Evolutionary conservation across 441 rosid genomes (phyloP), one percentile per base, ranked within the genome.

Genomic region (Populus trichocarpa): DNA sequence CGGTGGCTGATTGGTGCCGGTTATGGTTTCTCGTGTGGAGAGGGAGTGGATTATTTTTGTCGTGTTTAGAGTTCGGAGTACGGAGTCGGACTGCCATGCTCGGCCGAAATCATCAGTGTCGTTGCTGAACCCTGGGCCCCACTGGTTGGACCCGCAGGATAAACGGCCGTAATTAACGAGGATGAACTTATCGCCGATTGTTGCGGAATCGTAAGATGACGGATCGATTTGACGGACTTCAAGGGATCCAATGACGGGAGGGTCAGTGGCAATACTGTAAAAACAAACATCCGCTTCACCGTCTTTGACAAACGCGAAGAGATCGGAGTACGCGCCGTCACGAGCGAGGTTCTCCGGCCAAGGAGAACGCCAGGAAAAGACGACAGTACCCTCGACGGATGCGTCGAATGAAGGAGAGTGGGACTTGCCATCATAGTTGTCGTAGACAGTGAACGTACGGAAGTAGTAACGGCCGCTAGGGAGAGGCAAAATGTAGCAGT

Each of bases 81-180:
- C 86, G 30, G 75, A 50, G 63, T 89, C 99, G 0, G 98, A 92
- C 71, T 94, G 98, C 99, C 99, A 97, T 3, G 97, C 84, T 46
- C 99, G 89, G 13, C 97, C 93, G 84, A 97, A 97, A 53, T 53
- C 22, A 61, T 97, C 99, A 12, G 88, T 80, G 82, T 97, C 95
- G 69, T 87, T 88, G 72, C 89, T 93, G 84, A 97, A 91, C 3
- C 99, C 99, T 2, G 97, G 98, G 1, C 99, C 99, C 99, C 99
- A 97, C 71, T 92, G 97, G 12, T 38, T 75, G 1, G 96, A 85
- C 0, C 98, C 98, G 73, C 94, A 86, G 8, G 96, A 86, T 63
- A 97, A 69, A 6, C 99, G 85, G 11, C 98, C 98, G 75, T 97
- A 97, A 75, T 93, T 93, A 71, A 95, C 99, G 33, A 97, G 75